Base-by-base conservation (phyloP, 1,284 basidiomycete species). In the Exsudoporus floridanus region DNA sequence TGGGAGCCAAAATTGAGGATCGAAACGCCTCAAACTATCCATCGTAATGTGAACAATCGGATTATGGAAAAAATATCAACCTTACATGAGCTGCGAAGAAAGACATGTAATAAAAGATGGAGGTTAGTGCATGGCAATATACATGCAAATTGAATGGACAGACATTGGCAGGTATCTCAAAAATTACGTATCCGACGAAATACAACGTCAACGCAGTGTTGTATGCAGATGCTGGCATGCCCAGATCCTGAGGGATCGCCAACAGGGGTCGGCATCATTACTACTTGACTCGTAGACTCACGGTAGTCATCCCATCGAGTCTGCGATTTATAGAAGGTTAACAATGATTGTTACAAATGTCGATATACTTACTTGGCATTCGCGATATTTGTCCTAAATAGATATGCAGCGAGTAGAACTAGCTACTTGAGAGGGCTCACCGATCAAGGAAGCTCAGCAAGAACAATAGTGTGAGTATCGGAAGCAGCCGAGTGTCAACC, bases 141-240 rank as follows among this genome's bases (percentile, higher is more conserved):
- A 34, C 9, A 23, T 21, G 34, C 23, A n/a, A 7, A 30, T 18
- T 27, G 9, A 1, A 56, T 14, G 18, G 12, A 65, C 82, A 62
- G 65, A 90, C 81, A 70, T 88, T 83, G 47, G 77, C 69, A 2
- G 87, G 88, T 14, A 89, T 80, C 66, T 89, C 87, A 59, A 87
- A 86, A 14, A 82, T 57, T 23, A 88, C 79, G 63, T 89, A 88
- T 47, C 83, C 80, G 1, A 83, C 75, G 61, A 89, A 85, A 71
- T 83, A 84, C 14, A 86, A 63, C 0, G 82, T 81, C n/a, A 86
- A 67, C 3, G 79, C 74, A 4, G 80, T 80, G 57, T 84, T 84
- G 63, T 85, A 85, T 51, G 76, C 78, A 7, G 78, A 70, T 7
- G 74, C 64, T 18, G 75, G 67, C 8, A 83, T 62, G 31, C 76